These are phyloP conservation scores for Yarrowia divulgata DNA, from an alignment of 805 yeast genomes.

Conservation along the genomic window DNA sequence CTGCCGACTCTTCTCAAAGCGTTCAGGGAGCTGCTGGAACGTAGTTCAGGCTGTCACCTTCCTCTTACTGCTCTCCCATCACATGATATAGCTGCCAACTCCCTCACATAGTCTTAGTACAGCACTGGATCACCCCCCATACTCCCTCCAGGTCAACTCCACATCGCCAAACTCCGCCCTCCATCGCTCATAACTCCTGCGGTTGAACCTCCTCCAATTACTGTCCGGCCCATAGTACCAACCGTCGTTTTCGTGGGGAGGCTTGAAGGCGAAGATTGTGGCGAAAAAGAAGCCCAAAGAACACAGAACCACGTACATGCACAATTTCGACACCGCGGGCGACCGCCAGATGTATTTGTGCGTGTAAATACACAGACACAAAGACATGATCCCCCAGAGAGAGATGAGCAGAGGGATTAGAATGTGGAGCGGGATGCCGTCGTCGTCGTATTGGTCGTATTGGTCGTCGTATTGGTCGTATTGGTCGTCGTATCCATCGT, in stretches of 20 bases:
- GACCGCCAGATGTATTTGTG: conserved; percentile 14
- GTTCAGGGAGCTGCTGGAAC: too few relatives aligned
- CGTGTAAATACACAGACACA: conserved; percentile 26
- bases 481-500: background rate
- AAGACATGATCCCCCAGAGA: conserved; percentile 23
- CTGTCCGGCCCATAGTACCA: conserved; percentile 18
- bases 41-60: too few relatives aligned
- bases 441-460: background rate
- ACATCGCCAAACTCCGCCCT: background rate
- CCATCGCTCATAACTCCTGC: conserved; percentile 19
- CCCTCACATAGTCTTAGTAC: too few relatives aligned
- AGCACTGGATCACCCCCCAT: background rate
- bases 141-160: background rate
- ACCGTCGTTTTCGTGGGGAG: conserved; percentile 27
- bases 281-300: conserved; percentile 16
- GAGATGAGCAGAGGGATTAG: conserved; percentile 8
- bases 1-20: too few relatives aligned
- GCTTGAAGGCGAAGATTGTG: conserved; percentile 26
- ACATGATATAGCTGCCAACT: too few relatives aligned
- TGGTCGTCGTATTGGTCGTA: background rate
- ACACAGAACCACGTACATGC: conserved; percentile 23
- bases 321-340: conserved; percentile 4
- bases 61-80: too few relatives aligned
- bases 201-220: conserved; percentile 28
- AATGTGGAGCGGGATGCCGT: background rate